Conservation (phyloP, 2,329 filamentous ascomycete species). For the Phialophora tarda region DNA sequence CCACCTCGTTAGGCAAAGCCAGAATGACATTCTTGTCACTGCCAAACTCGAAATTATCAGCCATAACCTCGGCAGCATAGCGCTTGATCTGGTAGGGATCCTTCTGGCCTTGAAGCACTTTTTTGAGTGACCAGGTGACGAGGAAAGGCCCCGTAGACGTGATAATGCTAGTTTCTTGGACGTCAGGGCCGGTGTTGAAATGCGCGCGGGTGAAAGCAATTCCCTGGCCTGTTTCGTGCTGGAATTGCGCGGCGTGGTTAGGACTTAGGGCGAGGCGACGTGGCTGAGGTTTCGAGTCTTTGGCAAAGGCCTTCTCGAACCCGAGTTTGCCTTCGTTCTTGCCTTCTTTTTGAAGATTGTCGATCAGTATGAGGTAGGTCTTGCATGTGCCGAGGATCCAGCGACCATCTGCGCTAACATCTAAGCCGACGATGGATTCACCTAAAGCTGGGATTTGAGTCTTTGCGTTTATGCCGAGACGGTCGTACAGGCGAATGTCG, state of each 20-base stretch:
- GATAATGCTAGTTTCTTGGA: slow-evolving; percentile 90
- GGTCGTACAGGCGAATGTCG: slow-evolving; percentile 94
- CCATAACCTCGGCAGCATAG: slow-evolving; percentile 93
- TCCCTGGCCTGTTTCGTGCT: slow-evolving; percentile 88
- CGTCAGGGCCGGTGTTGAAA: slow-evolving; percentile 87
- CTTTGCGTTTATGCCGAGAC: slow-evolving; percentile 95
- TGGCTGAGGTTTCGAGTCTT: slow-evolving; percentile 91
- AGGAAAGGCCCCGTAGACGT: slow-evolving; percentile 97
- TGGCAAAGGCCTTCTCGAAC: slow-evolving; percentile 90
- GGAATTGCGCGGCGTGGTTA: slow-evolving; percentile 93
- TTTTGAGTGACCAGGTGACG: slow-evolving; percentile 93
- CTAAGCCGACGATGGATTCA: slow-evolving; percentile 91
- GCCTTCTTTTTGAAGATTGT: slow-evolving; percentile 85
- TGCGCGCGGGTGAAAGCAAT: slow-evolving; percentile 88
- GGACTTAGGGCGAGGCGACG: slow-evolving; percentile 87
- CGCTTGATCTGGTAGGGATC: slow-evolving; percentile 96
- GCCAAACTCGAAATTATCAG: slow-evolving; percentile 97
- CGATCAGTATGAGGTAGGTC: slow-evolving; percentile 92
- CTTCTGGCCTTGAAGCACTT: slow-evolving; percentile 78
- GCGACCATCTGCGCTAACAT: slow-evolving; percentile 92
- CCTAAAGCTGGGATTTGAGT: slow-evolving; percentile 94
- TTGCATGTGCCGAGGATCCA: slow-evolving; percentile 95
- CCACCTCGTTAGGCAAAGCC: slow-evolving; percentile 93
- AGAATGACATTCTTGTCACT: slow-evolving; percentile 98
- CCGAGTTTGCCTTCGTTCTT: slow-evolving; percentile 99